Evolutionary conservation across 2,329 filamentous ascomycete species (phyloP).

Genomic region (Cryphonectria nitschkei): DNA sequence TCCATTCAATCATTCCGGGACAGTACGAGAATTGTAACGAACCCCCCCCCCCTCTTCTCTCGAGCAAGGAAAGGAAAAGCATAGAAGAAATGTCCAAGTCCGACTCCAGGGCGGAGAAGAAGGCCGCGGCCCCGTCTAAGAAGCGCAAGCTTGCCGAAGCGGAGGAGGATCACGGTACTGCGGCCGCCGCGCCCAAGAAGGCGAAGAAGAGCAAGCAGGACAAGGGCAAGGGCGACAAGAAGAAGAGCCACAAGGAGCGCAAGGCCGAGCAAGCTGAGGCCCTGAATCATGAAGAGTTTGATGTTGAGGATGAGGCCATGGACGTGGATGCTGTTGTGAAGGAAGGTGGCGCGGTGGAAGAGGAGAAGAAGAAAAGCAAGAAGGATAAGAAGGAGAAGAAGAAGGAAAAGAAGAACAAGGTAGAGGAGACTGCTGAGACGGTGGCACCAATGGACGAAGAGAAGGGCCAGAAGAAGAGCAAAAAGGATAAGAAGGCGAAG

Average conservation of each 20-base stretch:
- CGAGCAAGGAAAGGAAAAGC: not conserved
- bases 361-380: conserved; percentile 6
- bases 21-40: not conserved
- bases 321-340: conserved; percentile 4
- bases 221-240: conserved; percentile 7
- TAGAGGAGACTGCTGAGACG: not conserved
- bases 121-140: conserved; percentile 11
- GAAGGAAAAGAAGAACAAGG: conserved; percentile 18
- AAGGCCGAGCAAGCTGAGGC: conserved; percentile 18
- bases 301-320: conserved; percentile 23
- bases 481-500: conserved; percentile 25
- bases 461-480: conserved; percentile 13
- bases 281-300: conserved; percentile 19
- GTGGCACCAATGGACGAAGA: not conserved
- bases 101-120: conserved; percentile 22
- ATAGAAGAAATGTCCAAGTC: conserved; percentile 20
- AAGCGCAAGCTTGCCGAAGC: conserved; percentile 29
- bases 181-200: conserved; percentile 19
- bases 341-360: not conserved
- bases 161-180: not conserved
- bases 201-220: conserved; percentile 21
- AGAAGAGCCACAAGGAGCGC: conserved; percentile 20
- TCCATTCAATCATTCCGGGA: not conserved
- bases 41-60: not conserved
- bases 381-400: conserved; percentile 21